phyloP scores from a whole-genome alignment of 2,329 filamentous ascomycete species.

The Sporothrix humicola region DNA sequence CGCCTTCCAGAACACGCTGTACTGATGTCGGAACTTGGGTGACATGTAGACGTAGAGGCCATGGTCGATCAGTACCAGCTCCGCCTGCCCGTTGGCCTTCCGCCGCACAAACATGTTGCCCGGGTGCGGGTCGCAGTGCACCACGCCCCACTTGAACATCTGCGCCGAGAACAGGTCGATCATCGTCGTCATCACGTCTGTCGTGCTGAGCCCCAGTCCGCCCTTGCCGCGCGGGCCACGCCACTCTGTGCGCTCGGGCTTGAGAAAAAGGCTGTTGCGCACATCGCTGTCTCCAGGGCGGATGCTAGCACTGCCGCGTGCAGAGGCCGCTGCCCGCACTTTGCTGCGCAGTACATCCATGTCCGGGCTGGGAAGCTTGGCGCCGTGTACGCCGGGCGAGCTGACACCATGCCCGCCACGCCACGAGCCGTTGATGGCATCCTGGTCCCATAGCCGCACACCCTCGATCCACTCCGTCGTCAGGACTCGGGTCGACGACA shows the following conservation, averaged over 20 bases:
- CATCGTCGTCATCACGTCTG: conserved; percentile 95
- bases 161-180: conserved; percentile 95
- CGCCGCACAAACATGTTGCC: conserved; percentile 97
- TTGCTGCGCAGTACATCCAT: conserved; percentile 53
- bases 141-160: conserved; percentile 95
- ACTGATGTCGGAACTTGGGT: conserved; percentile 81
- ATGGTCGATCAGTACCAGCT: conserved; percentile 96
- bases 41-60: conserved; percentile 94
- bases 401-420: conserved; percentile 75
- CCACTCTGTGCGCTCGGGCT: conserved; percentile 82
- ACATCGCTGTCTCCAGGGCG: conserved; percentile 48
- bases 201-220: conserved; percentile 80
- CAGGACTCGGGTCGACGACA: conserved; percentile 82
- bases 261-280: conserved; percentile 70
- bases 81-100: conserved; percentile 77
- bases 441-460: conserved; percentile 89
- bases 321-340: conserved; percentile 48
- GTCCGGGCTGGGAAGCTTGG: conserved; percentile 61
- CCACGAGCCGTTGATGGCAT: conserved; percentile 78
- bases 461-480: conserved; percentile 99
- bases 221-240: conserved; percentile 73
- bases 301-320: conserved; percentile 43
- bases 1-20: conserved; percentile 89
- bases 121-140: conserved; percentile 96
- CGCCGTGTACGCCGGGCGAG: conserved; percentile 77